These are phyloP conservation scores for Phytopythium mirpurense DNA, from an alignment of 352 stramenopile genomes.

Conservation along the genomic window DNA sequence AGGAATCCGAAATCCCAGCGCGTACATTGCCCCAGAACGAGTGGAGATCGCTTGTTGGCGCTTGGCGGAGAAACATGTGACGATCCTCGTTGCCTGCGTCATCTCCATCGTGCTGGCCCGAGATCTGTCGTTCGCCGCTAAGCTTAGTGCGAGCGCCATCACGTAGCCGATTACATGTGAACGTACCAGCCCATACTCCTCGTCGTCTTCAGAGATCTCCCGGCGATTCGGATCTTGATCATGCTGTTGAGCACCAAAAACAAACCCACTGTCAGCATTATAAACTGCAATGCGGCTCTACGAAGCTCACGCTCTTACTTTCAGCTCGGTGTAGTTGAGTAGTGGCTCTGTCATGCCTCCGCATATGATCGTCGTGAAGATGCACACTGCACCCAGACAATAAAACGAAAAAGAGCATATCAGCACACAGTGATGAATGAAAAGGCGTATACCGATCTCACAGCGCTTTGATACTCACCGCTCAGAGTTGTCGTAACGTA, in stretches of 20 bases:
- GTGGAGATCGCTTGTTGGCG: conserved; percentile 29
- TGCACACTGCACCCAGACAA: conserved; percentile 84
- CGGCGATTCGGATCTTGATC: background rate
- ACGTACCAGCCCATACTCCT: conserved; percentile 20
- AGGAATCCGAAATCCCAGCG: background rate
- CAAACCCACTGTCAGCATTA: background rate
- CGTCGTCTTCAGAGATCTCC: conserved; percentile 16
- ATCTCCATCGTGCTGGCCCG: conserved; percentile 28
- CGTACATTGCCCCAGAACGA: conserved; percentile 65
- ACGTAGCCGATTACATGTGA: background rate
- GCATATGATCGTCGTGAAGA: conserved; percentile 96
- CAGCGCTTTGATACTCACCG: conserved; percentile 16
- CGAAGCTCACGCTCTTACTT: conserved; percentile 20
- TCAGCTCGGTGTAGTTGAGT: conserved; percentile 75
- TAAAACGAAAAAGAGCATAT: background rate
- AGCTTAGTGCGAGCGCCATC: background rate
- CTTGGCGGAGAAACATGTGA: conserved; percentile 15
- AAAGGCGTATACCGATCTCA: no score
- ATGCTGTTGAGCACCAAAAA: background rate
- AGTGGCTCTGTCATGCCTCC: conserved; percentile 88
- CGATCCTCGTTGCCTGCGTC: conserved; percentile 20
- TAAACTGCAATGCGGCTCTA: background rate
- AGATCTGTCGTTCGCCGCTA: conserved; percentile 15
- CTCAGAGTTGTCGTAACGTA: conserved; percentile 71
- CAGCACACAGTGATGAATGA: no score